Base-by-base conservation (phyloP, 495 filamentous ascomycete species). In the Talaromyces nanjingensis region DNA sequence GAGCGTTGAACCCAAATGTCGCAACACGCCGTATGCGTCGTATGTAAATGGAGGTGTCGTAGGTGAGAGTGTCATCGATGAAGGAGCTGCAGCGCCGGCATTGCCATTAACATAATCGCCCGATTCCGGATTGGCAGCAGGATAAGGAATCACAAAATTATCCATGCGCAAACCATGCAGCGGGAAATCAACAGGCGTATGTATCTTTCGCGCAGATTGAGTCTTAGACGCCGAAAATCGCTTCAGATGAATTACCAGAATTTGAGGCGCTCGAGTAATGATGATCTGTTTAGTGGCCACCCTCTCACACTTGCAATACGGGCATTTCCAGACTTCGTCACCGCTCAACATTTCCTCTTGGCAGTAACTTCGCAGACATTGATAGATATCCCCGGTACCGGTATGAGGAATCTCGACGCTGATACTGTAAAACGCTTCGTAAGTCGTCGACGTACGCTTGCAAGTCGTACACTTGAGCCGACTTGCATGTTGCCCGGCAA, bases 191-290 rank as follows among this genome's bases (percentile, higher is more conserved):
- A 91, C 83, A 6, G 85, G 83, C 0, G 84, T 89, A 68, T 84
- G 83, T 65, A 90, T 83, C 72, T 91, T 91, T 25, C 78, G 81
- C 27, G 85, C 79, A 34, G 74, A 76, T 61, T 88, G 76, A 16
- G 77, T 77, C 70, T 83, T 83, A 8, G 77, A 80, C 6, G 84
- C 81, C 3, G 82, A 82, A 70, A 91, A 91, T 31, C 89, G 86
- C 71, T 91, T 91, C 70, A 91, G 86, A 66, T 91, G 88, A 6
- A 91, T 76, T n/a, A 91, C 87, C 4, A 91, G 76, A 66, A 87
- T 84, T 58, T 88, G 82, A 0, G 89, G 89, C 1, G 87, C 85
- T 7, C 89, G 83, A 18, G 88, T 90, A 65, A 91, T 85, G 37
- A 87, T 88, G 63, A 91, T 87, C 64, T 87, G 85, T 65, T 90